Conservation (phyloP, 2,329 filamentous ascomycete species). For the Chlorencoelia australis region DNA sequence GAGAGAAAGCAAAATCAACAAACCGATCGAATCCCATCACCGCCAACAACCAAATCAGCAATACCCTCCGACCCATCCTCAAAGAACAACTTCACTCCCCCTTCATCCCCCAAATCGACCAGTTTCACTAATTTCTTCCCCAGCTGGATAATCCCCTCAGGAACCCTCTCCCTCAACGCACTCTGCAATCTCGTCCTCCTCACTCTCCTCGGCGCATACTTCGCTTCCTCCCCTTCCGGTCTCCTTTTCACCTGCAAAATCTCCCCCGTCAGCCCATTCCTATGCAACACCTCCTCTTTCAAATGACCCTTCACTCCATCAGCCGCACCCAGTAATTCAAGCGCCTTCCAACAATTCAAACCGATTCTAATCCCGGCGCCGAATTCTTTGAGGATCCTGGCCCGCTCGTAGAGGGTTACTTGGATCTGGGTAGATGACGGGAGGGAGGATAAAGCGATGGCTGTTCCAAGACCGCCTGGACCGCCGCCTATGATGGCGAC, state of each 20-base stretch:
- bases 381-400: constrained; percentile 34
- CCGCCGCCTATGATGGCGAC: constrained; percentile 32
- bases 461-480: constrained; percentile 29
- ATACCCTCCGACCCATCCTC: constrained; percentile 33
- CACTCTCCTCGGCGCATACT: too few species aligned
- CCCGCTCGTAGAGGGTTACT: constrained; percentile 36
- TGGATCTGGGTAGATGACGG: constrained; percentile 34
- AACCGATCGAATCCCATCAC: constrained; percentile 42
- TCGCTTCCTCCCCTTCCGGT: too few species aligned
- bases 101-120: constrained; percentile 28
- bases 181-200: constrained; percentile 33
- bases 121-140: constrained; percentile 34
- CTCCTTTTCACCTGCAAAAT: too few species aligned
- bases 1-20: constrained; percentile 6
- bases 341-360: constrained; percentile 37
- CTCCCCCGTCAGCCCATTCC: constrained; percentile 27
- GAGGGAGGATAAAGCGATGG: constrained; percentile 34
- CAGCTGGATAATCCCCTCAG: constrained; percentile 33
- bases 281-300: constrained; percentile 26
- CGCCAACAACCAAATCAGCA: constrained; percentile 39
- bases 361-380: constrained; percentile 38
- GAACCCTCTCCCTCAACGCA: constrained; percentile 37
- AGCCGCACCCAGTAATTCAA: constrained; percentile 36
- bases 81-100: constrained; percentile 34
- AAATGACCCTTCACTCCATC: constrained; percentile 29